Conservation (phyloP, 2,329 filamentous ascomycete genomes). For the Cladophialophora bantiana region DNA sequence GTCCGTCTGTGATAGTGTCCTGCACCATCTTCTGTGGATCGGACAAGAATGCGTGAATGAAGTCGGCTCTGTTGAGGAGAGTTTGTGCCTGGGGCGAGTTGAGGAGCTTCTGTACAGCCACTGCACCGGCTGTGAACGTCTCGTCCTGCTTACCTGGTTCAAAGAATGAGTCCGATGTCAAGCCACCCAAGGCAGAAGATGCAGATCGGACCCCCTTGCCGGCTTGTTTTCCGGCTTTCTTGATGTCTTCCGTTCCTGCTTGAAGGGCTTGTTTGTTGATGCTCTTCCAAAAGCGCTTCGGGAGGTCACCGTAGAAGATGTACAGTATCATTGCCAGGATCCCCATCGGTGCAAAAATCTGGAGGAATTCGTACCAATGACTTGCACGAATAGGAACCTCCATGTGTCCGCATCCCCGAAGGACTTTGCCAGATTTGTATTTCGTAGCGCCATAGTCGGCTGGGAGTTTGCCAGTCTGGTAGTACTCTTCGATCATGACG, state of each 20-base stretch:
- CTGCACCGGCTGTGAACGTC: conserved; percentile 35
- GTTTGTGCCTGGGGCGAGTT: conserved; percentile 35
- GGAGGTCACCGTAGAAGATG: conserved; percentile 44
- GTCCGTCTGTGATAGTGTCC: conserved; percentile 34
- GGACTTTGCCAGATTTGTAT: conserved; percentile 50
- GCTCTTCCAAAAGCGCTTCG: conserved; percentile 41
- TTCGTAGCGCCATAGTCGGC: conserved; percentile 63
- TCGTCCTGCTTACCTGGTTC: conserved; percentile 38
- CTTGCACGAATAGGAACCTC: conserved; percentile 44
- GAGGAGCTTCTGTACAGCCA: conserved; percentile 34
- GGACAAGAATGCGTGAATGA: conserved; percentile 37
- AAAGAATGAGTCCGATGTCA: conserved; percentile 38
- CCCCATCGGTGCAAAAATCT: conserved; percentile 46
- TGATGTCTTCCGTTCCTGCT: conserved; percentile 35
- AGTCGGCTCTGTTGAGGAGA: conserved; percentile 37
- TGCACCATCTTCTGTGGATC: conserved; percentile 38
- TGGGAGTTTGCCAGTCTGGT: conserved; percentile 74
- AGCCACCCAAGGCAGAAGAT: conserved; percentile 23
- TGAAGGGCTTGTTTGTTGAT: conserved; percentile 38
- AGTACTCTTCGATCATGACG: conserved; percentile 77
- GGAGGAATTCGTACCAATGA: conserved; percentile 46
- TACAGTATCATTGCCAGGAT: conserved; percentile 44
- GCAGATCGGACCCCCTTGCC: conserved; percentile 27
- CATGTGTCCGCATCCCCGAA: conserved; percentile 43
- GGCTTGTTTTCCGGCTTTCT: conserved; percentile 29